Conservation (phyloP, 768 basidiomycete species). For the Chiua virens region DNA sequence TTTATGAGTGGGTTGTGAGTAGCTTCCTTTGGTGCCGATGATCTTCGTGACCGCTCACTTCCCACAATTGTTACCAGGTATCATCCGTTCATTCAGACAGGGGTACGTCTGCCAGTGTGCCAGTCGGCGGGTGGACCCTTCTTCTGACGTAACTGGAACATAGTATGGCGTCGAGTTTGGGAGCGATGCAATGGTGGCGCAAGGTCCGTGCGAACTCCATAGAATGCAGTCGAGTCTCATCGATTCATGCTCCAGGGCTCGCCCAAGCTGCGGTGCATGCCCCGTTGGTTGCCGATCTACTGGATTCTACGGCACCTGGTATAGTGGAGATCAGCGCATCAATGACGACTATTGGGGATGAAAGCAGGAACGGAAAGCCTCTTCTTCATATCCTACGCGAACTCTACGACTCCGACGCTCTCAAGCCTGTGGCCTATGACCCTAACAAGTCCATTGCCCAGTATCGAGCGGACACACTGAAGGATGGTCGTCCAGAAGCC, state of each 20-base stretch:
- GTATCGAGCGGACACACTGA: slow-evolving; percentile 35
- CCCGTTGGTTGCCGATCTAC: slow-evolving; percentile 30
- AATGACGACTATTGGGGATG: background rate
- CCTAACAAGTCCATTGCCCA: slow-evolving; percentile 36
- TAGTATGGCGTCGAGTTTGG: slow-evolving; percentile 57
- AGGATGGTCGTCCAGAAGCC: slow-evolving; percentile 42
- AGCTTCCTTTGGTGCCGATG: background rate
- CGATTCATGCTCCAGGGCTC: slow-evolving; percentile 32
- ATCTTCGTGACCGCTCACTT: background rate
- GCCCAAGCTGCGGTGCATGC: slow-evolving; percentile 49
- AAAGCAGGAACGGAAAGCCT: slow-evolving; percentile 29
- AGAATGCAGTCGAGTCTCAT: background rate
- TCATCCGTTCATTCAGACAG: slow-evolving; percentile 61
- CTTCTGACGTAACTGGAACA: too few species aligned
- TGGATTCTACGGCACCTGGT: slow-evolving; percentile 25
- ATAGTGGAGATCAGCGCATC: background rate
- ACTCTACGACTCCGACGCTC: slow-evolving; percentile 47
- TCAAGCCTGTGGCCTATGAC: slow-evolving; percentile 52
- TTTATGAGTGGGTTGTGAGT: slow-evolving; percentile 39
- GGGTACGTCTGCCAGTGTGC: slow-evolving; percentile 44
- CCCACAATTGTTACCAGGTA: slow-evolving; percentile 31
- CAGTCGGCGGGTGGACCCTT: background rate
- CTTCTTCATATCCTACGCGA: slow-evolving; percentile 52
- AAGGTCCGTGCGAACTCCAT: slow-evolving; percentile 37
- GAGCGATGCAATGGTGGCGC: slow-evolving; percentile 47